A percentile compares a stretch with the other conserved stretches of the same genome.
These are phyloP conservation scores for Quercus lobata DNA, from an alignment of 331 rosid genomes.

Conservation along the genomic window DNA sequence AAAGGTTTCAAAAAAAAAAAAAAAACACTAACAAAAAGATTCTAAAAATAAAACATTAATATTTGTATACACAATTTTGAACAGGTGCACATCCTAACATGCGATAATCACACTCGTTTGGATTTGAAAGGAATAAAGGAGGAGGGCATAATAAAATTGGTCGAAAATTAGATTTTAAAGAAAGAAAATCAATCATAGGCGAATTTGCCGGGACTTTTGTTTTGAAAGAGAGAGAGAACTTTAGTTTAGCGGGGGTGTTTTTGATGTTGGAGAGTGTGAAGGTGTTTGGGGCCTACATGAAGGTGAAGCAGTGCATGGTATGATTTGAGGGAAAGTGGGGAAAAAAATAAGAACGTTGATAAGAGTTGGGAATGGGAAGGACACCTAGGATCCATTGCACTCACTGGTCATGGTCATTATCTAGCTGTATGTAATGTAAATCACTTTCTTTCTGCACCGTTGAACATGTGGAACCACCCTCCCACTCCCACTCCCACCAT, in stretches of 20 bases:
- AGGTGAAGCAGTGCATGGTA: not conserved
- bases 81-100: too few species aligned
- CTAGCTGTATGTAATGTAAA: slow-evolving; percentile 6
- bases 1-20: too few species aligned
- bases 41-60: too few species aligned
- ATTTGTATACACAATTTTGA: too few species aligned
- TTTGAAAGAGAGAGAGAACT: not conserved
- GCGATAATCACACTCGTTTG: too few species aligned
- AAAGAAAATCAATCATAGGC: slow-evolving; percentile 20
- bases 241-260: too few species aligned
- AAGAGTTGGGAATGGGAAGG: not conserved
- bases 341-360: not conserved
- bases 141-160: too few species aligned
- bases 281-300: not conserved
- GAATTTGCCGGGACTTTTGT: slow-evolving; percentile 22
- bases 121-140: too few species aligned
- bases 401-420: not conserved
- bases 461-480: not conserved
- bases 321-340: not conserved
- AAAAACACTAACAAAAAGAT: not conserved
- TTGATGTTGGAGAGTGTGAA: not conserved
- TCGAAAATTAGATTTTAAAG: too few species aligned
- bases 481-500: not conserved
- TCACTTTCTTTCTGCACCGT: slow-evolving; percentile 12
- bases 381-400: slow-evolving; percentile 5